Evolutionary conservation across 306 rosid genomes (phyloP).

Genomic region (Ormosia emarginata): DNA sequence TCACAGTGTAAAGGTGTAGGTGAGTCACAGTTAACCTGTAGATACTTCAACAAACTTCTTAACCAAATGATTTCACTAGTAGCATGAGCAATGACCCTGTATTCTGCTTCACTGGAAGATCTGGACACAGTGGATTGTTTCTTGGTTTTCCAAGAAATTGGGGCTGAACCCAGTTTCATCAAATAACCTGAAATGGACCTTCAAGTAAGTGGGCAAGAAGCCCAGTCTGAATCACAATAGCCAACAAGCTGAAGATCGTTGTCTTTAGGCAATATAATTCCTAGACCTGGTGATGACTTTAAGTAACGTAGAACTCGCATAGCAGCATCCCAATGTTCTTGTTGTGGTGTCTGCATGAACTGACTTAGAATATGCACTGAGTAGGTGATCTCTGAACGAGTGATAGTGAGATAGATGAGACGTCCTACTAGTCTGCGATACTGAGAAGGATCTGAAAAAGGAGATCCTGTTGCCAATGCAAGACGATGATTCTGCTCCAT

Average conservation of each 20-base stretch:
- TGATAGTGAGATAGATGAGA: no score
- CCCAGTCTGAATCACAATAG: not conserved
- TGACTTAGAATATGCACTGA: no score
- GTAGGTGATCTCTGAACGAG: no score
- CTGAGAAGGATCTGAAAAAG: not conserved
- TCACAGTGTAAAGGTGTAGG: not conserved
- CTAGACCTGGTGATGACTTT: not conserved
- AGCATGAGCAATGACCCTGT: not conserved
- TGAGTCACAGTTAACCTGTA: not conserved
- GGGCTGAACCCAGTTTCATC: not conserved
- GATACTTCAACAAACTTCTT: not conserved
- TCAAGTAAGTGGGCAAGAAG: not conserved
- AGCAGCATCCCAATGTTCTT: not conserved
- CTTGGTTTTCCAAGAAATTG: not conserved
- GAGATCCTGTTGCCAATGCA: not conserved
- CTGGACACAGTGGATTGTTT: not conserved
- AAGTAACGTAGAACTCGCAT: not conserved
- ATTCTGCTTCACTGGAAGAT: not conserved
- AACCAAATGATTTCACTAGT: not conserved
- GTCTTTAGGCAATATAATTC: not conserved
- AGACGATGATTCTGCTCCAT: not conserved
- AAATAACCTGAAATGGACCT: not conserved
- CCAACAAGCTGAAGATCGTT: not conserved
- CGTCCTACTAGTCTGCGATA: not conserved
- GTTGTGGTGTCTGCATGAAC: no score